Base-by-base conservation (phyloP, 192 early-diverging fungal genomes). In the Bifiguratus adelaidae region DNA sequence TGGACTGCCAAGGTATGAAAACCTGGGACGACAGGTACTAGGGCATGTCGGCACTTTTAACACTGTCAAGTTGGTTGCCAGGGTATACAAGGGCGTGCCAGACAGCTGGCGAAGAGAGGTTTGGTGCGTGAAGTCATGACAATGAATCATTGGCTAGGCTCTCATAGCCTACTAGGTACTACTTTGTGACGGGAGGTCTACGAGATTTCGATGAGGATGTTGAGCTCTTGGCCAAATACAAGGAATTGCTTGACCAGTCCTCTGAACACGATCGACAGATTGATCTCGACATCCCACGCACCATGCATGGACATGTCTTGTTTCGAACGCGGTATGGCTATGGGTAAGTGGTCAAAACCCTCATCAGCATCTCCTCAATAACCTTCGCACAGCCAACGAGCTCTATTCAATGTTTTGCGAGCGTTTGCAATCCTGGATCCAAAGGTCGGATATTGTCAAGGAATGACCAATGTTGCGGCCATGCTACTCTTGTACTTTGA, bases 381-480 rank as follows among this genome's bases (percentile, higher is more conserved):
- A 33, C n/a, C 8, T 18, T 33, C 9, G n/a, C 21, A 18, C 54
- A 77, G 86, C 7, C 88, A 91, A 65, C 73, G 78, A 41, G 52
- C 70, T n/a, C 62, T 91, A 30, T 86, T 87, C 50, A 82, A 88
- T 49, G 76, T 91, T 2, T 48, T 89, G 18, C 76, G 83, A 44
- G 86, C 88, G 2, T 90, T 89, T 50, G 69, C 78, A 2, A 59
- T 77, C 30, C 89, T 80, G 49, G 86, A 92, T 56, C 38, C 62
- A 19, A 75, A 83, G 44, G 76, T 92, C 40, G 89, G 89, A 30
- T 92, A 91, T 49, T 92, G 89, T 50, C 89, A 92, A 67, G 89
- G 89, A 4, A 83, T 92, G 60, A 71, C 86, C 2, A 89, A 84
- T 55, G 63, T 92, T 16, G 85, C 74, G 0, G 84, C 86, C 2